A percentile compares a stretch with the other conserved stretches of the same genome.
Evolutionary conservation across 2,329 filamentous ascomycete species (phyloP).

Genomic region (Cytospora leucostoma): DNA sequence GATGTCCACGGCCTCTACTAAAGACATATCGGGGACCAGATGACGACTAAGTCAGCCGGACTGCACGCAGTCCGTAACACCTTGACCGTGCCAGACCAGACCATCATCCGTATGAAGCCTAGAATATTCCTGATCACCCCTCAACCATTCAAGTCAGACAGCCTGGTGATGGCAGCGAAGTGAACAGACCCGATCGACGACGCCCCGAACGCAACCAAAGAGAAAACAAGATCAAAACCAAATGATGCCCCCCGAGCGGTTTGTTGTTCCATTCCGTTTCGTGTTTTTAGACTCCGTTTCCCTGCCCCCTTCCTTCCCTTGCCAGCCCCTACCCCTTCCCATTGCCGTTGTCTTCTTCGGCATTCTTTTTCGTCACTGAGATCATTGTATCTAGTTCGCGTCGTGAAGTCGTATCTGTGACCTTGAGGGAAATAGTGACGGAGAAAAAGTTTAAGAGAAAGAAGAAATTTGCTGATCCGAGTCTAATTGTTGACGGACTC

Average conservation of each 20-base stretch:
- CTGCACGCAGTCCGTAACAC: neutral
- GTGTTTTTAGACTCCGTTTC: constrained; percentile 14
- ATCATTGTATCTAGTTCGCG: constrained; percentile 18
- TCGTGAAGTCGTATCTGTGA: constrained; percentile 4
- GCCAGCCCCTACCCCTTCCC: neutral
- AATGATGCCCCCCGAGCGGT: constrained; percentile 18
- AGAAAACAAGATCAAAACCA: neutral
- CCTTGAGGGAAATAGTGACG: neutral
- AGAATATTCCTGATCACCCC: neutral
- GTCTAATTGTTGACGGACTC: constrained; percentile 5
- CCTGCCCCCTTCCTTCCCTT: neutral
- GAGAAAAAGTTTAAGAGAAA: neutral
- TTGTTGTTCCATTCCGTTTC: constrained; percentile 14
- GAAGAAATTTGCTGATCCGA: neutral
- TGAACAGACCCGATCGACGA: neutral
- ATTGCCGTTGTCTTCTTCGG: neutral
- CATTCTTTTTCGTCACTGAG: constrained; percentile 11
- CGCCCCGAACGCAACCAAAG: neutral
- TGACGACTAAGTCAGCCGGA: neutral
- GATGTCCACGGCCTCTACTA: neutral
- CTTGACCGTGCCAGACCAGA: neutral
- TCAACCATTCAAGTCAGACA: constrained; percentile 5
- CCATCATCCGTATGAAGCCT: neutral
- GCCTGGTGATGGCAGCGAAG: neutral
- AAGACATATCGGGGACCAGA: constrained; percentile 5